Conservation (phyloP, 805 yeast species). For the Schwanniomyces yamadae region DNA sequence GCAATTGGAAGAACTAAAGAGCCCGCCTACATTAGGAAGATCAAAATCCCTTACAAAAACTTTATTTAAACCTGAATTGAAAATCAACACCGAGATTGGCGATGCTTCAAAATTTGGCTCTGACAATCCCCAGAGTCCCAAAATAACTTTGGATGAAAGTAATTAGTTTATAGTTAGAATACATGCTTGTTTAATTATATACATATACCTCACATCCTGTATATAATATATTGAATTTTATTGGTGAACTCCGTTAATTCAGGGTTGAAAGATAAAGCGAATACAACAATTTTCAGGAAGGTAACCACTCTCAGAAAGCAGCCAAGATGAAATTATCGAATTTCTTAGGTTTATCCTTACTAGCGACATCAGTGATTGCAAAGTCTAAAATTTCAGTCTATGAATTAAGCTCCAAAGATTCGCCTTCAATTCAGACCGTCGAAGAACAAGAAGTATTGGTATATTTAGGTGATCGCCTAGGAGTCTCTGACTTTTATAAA, state of each 20-base stretch:
- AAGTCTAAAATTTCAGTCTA: conserved; percentile 6
- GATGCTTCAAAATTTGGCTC: conserved; percentile 1
- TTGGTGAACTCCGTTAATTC: conserved; percentile 1
- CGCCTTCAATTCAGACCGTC: conserved; percentile 2
- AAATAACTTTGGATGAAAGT: conserved; percentile 40
- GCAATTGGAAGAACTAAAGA: conserved; percentile 20
- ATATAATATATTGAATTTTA: conserved; percentile 1
- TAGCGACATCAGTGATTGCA: conserved; percentile 5
- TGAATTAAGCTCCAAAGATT: conserved; percentile 6
- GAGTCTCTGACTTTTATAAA: conserved; percentile 34
- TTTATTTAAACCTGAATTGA: conserved; percentile 33
- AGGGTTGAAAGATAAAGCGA: conserved; percentile 3
- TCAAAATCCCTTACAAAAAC: conserved; percentile 34
- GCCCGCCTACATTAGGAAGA: conserved; percentile 11
- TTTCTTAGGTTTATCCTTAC: conserved; percentile 3
- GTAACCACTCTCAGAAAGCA: too few species aligned
- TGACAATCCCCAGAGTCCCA: conserved; percentile 25
- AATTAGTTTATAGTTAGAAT: conserved; percentile 11
- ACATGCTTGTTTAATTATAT: neutral
- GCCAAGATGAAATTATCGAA: conserved; percentile 7
- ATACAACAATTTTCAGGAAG: neutral
- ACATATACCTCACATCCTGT: conserved; percentile 6
- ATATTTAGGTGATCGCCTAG: conserved; percentile 48
- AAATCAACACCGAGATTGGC: conserved; percentile 16
- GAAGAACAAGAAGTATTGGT: conserved; percentile 30